These are phyloP conservation scores for Gyromitra esculenta DNA, from an alignment of 2,329 filamentous ascomycete species.

Conservation along the genomic window DNA sequence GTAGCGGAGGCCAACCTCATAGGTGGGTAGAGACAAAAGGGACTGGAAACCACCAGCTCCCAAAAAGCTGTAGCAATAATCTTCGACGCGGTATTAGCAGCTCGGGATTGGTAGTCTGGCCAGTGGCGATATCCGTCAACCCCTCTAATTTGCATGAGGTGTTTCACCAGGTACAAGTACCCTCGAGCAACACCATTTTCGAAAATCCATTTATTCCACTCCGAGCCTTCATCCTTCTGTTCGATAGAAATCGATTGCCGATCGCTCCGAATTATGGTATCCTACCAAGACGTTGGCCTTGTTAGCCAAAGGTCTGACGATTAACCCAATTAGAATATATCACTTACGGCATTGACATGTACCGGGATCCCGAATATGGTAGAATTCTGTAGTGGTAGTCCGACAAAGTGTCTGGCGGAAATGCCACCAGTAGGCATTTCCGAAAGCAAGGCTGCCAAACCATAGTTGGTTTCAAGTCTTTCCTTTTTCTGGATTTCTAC, in stretches of 20 bases:
- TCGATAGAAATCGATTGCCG: slow-evolving; percentile 24
- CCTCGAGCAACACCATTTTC: slow-evolving; percentile 28
- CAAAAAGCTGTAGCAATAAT: slow-evolving; percentile 32
- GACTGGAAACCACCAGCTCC: slow-evolving; percentile 37
- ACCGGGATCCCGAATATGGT: slow-evolving; percentile 29
- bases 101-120: slow-evolving; percentile 13
- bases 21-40: slow-evolving; percentile 50
- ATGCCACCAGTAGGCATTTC: neutral
- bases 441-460: slow-evolving; percentile 34
- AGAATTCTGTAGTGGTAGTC: slow-evolving; percentile 31
- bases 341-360: slow-evolving; percentile 48
- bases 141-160: slow-evolving; percentile 26
- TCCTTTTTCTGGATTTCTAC: slow-evolving; percentile 14
- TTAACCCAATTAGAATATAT: neutral
- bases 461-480: slow-evolving; percentile 43
- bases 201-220: slow-evolving; percentile 52
- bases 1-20: slow-evolving; percentile 56
- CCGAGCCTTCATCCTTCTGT: slow-evolving; percentile 27
- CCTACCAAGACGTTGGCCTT: slow-evolving; percentile 15
- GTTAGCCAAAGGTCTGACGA: neutral
- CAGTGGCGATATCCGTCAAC: slow-evolving; percentile 21
- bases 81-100: neutral
- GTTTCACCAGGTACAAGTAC: slow-evolving; percentile 36
- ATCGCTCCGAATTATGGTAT: slow-evolving; percentile 48
- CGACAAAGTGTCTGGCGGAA: slow-evolving; percentile 25